Evolutionary conservation across 179 eudicot species (phyloP), one percentile per base, ranked within the genome.

Genomic region (Corrigiola litoralis): DNA sequence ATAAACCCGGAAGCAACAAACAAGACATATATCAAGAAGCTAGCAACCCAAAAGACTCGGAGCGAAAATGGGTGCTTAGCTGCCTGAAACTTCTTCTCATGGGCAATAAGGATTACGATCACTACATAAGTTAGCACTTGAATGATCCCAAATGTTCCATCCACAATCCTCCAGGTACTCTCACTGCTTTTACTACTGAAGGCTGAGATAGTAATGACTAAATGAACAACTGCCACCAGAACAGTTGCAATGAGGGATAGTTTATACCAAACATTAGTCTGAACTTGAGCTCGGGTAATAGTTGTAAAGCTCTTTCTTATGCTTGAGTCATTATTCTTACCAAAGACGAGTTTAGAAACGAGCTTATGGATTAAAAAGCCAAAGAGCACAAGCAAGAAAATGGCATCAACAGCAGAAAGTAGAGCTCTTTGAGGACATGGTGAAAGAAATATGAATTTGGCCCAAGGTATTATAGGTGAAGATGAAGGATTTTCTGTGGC

Each of bases 351-450:
- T 72, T 81, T 85, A 6, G 72, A 57, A 34, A 69, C 46, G 36
- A 84, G 72, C 55, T 80, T 84, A n/a, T 73, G 80, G 7, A 82
- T 12, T 3, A 82, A 45, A 34, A 84, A 40, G 6, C 58, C 69
- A 13, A 88, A 61, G 70, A 88, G 53, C 5, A 77, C 45, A 32
- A 88, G 53, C 78, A 90, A 68, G 73, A 90, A 79, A 11, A 88
- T 40, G 41, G 73, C 46, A 68, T 90, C 84, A 48, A 84, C 34
- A 27, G 84, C 61, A 54, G 92, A 76, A 13, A 82, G 52, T 5
- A 92, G 53, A 27, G 74, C 75, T 65, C 92, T 78, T 61, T 90
- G 98, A 33, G 97, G 86, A 66, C 98, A 90, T 52, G 98, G 95
- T 29, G 88, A 81, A 27, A 92, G 89, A 69, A 85, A 80, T 36